phyloP scores from a whole-genome alignment of 202 grass and related monocot genomes.

The Sporobolus alterniflorus region DNA sequence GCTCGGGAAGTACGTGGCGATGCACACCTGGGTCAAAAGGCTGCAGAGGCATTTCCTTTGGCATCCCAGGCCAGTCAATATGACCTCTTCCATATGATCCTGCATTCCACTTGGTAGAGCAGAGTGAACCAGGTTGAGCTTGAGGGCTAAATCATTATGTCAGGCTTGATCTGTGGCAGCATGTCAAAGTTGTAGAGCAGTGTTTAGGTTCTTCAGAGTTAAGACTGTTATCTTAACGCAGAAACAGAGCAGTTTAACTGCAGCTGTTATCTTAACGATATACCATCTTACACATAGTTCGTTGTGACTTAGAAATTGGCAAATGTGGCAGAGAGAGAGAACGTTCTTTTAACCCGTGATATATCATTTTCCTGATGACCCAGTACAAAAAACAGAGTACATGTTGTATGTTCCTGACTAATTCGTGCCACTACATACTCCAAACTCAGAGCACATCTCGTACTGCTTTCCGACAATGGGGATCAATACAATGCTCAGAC shows the following conservation, averaged over 20 bases:
- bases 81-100: constrained; percentile 96
- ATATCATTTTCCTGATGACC: not conserved
- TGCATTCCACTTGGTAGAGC: constrained; percentile 93
- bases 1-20: constrained; percentile 66
- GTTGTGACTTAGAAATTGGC: too few species aligned
- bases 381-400: not conserved
- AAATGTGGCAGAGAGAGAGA: not conserved
- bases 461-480: not conserved
- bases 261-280: not conserved
- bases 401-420: not conserved
- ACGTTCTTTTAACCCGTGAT: not conserved
- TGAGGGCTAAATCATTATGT: constrained; percentile 22
- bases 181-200: not conserved
- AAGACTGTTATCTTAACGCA: not conserved
- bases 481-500: not conserved
- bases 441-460: constrained; percentile 24
- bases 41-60: constrained; percentile 93
- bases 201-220: not conserved
- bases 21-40: constrained; percentile 79
- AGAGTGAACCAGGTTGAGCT: constrained; percentile 73
- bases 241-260: not conserved
- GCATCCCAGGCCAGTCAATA: constrained; percentile 83
- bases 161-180: not conserved
- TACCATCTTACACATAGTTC: too few species aligned
- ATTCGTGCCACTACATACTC: not conserved